Percentiles rank a stretch among this genome's conserved stretches.
Conservation (phyloP, 495 filamentous ascomycete species). For the Elaphomyces granulatus region DNA sequence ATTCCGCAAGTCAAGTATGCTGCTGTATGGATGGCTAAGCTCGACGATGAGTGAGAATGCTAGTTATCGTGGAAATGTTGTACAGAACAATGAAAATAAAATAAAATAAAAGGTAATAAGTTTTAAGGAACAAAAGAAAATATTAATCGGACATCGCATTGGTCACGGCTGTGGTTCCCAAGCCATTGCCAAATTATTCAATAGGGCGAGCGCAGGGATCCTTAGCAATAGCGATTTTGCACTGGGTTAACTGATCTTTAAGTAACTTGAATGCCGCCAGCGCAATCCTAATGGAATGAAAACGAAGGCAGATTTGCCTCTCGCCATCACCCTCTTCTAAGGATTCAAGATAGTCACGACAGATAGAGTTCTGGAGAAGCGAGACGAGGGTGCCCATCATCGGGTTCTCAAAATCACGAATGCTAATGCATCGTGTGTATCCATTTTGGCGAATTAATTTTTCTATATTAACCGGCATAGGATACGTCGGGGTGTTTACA, state of each 20-base stretch:
- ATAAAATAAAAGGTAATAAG: too few relatives aligned
- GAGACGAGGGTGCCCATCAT: constrained; percentile 2
- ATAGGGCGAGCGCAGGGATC: neutral
- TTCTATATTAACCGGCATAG: constrained; percentile 10
- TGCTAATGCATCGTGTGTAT: constrained; percentile 17
- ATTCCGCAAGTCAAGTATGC: too few relatives aligned
- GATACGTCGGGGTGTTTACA: constrained; percentile 24
- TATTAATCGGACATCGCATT: too few relatives aligned
- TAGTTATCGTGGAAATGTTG: too few relatives aligned
- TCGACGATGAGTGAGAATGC: too few relatives aligned
- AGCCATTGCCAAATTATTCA: too few relatives aligned
- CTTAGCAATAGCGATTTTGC: neutral
- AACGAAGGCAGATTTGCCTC: constrained; percentile 12
- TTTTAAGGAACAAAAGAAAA: too few relatives aligned
- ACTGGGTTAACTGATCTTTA: neutral
- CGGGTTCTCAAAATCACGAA: constrained; percentile 1
- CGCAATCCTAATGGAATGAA: constrained; percentile 20
- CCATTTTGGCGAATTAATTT: constrained; percentile 11
- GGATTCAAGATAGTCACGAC: constrained; percentile 10
- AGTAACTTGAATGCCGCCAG: constrained; percentile 4
- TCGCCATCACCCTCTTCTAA: constrained; percentile 8
- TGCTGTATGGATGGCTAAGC: too few relatives aligned
- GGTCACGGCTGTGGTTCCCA: too few relatives aligned
- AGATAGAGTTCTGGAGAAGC: constrained; percentile 1
- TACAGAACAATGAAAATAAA: too few relatives aligned